These are phyloP conservation scores for Marasmius sp. DNA, from an alignment of 1,284 basidiomycete species.

Conservation along the genomic window DNA sequence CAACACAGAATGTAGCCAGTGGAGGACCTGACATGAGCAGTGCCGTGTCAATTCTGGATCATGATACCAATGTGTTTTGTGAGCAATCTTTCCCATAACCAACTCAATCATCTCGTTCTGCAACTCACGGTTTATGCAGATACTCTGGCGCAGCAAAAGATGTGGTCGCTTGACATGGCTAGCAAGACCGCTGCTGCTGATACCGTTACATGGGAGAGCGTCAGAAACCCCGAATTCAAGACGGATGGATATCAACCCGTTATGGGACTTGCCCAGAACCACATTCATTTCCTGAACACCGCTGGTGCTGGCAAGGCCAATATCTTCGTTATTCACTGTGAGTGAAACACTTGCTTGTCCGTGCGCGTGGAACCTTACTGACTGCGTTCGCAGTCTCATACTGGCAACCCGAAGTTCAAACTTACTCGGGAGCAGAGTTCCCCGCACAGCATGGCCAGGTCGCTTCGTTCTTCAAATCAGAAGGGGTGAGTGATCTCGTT, in stretches of 20 bases:
- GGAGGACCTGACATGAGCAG: conserved; percentile 55
- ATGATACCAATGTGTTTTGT: conserved; percentile 88
- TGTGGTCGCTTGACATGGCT: conserved; percentile 56
- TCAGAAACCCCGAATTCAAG: conserved; percentile 49
- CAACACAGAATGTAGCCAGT: conserved; percentile 52
- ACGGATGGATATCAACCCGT: conserved; percentile 60
- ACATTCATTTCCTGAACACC: conserved; percentile 78
- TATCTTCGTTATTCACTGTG: conserved; percentile 89
- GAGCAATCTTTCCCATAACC: conserved; percentile 22
- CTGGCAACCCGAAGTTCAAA: conserved; percentile 77
- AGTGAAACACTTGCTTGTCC: conserved; percentile 26
- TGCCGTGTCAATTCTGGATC: conserved; percentile 75
- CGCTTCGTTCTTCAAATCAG: conserved; percentile 71
- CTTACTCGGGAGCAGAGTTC: conserved; percentile 61
- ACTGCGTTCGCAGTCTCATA: conserved; percentile 54
- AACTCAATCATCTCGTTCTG: not conserved
- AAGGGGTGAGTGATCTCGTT: conserved; percentile 39
- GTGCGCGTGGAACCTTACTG: conserved; percentile 1
- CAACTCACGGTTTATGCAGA: not conserved
- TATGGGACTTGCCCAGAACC: conserved; percentile 79
- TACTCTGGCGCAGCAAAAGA: not conserved
- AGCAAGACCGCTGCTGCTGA: conserved; percentile 53
- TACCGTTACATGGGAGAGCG: conserved; percentile 61
- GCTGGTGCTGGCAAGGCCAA: conserved; percentile 70
- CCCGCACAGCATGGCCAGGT: conserved; percentile 76